These are phyloP conservation scores for Penicillium sp. DNA, from an alignment of 2,329 filamentous ascomycete genomes.

Conservation along the genomic window DNA sequence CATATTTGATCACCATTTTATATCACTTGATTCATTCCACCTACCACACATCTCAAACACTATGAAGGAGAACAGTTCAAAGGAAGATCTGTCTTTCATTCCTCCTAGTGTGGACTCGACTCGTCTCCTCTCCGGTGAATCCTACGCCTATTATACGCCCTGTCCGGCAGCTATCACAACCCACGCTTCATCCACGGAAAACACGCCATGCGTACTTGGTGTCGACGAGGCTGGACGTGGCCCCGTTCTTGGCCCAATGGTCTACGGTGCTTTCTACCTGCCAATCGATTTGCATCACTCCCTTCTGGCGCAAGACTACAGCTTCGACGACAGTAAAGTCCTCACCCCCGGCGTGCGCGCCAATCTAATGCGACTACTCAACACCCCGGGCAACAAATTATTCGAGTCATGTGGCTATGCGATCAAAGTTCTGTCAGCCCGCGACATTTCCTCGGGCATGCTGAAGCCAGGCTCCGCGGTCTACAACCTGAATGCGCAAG, in stretches of 20 bases:
- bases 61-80: constrained; percentile 35
- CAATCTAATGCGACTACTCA: constrained; percentile 69
- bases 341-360: constrained; percentile 79
- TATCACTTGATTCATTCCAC: not conserved
- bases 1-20: not conserved
- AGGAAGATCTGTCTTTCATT: constrained; percentile 53
- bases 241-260: constrained; percentile 80
- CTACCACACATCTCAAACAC: constrained; percentile 2
- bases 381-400: constrained; percentile 61
- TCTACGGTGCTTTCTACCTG: constrained; percentile 71
- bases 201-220: constrained; percentile 72
- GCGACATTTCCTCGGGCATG: constrained; percentile 80
- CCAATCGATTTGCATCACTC: constrained; percentile 65
- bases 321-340: constrained; percentile 94
- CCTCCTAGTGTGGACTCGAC: constrained; percentile 67
- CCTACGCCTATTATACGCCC: constrained; percentile 71
- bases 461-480: constrained; percentile 54
- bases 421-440: constrained; percentile 74
- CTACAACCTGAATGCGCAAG: constrained; percentile 96
- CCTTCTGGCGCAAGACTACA: constrained; percentile 74
- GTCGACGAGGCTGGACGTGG: constrained; percentile 94
- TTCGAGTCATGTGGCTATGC: constrained; percentile 77
- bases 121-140: constrained; percentile 62
- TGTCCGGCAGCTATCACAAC: constrained; percentile 63
- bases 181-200: constrained; percentile 35